Conservation (phyloP, 192 early-diverging fungal species). For the Coemansia sp. region DNA sequence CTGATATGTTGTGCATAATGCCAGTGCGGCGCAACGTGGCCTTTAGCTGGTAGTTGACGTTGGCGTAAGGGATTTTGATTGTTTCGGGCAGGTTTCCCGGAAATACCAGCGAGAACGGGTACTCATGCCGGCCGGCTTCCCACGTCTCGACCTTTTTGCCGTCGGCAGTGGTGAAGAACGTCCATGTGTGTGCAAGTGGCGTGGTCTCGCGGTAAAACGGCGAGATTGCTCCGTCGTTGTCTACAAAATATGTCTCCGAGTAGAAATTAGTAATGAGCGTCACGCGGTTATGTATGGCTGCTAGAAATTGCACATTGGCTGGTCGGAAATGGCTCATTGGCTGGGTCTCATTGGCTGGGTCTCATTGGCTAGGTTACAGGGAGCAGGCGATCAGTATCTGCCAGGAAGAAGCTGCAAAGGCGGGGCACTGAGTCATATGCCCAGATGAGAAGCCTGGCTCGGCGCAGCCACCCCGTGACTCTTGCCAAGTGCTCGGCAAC, state of each 20-base stretch:
- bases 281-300: background rate
- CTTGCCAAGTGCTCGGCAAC: background rate
- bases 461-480: background rate
- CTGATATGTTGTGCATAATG: conserved; percentile 36
- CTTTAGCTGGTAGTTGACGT: conserved; percentile 44
- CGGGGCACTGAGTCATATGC: no score
- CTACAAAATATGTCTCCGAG: conserved; percentile 20
- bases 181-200: conserved; percentile 45
- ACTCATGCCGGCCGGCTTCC: conserved; percentile 47
- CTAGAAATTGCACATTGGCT: background rate
- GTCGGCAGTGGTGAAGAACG: conserved; percentile 41
- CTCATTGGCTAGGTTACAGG: background rate
- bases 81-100: conserved; percentile 48
- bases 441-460: background rate
- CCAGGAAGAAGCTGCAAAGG: no score
- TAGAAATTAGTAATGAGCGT: conserved; percentile 7
- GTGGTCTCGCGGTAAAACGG: conserved; percentile 46
- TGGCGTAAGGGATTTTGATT: conserved; percentile 47
- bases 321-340: background rate
- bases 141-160: conserved; percentile 46
- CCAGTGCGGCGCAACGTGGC: conserved; percentile 46
- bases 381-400: background rate
- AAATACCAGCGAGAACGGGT: conserved; percentile 47
- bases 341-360: background rate
- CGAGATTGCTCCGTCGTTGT: conserved; percentile 39